Evolutionary conservation across 768 basidiomycete genomes (phyloP), one percentile per base, ranked within the genome.

Genomic region (Sporobolomyces pararoseus): DNA sequence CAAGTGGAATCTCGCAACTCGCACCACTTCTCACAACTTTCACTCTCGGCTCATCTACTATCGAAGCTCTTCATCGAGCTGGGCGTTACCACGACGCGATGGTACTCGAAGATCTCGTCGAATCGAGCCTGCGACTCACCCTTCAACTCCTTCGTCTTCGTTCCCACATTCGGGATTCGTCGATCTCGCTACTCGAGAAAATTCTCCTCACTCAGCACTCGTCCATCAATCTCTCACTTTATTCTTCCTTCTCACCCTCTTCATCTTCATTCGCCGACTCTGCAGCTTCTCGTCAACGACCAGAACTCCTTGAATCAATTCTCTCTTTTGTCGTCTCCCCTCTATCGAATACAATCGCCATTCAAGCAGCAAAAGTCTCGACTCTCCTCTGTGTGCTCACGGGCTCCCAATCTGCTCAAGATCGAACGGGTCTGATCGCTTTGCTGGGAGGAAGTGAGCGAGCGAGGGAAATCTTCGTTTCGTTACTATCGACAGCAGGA

Each of bases 391-490:
- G 42, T 23, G 39, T 65, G 0, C 53, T 54, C 23, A 63, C 49
- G 44, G 44, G 39, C 10, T 42, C 59, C 42, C 32, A 64, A n/a
- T 27, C 57, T 1, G 29, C 46, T 21, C 42, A 62, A 34, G 84
- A 87, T 0, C 83, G 87, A 0, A 85, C 88, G 0, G 88, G 89
- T 4, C 86, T 94, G 75, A 84, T 89, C 47, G 86, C 87, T 0
- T 90, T 92, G 77, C 82, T 93, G 6, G 85, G 87, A 6, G 85
- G 89, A 73, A 87, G 91, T 2, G 89, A 91, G 70, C 83, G 85
- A 13, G 86, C 86, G 62, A 72, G 51, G 52, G 69, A 32, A 44
- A 39, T 57, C 50, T 65, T 61, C 68, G 58, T 44, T 51, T 68
- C 39, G 47, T 60, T 60, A 35, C 69, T 61, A 31, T 70, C 42